Base-by-base conservation (phyloP, 495 filamentous ascomycete species). In the Trichoderma erinaceum region DNA sequence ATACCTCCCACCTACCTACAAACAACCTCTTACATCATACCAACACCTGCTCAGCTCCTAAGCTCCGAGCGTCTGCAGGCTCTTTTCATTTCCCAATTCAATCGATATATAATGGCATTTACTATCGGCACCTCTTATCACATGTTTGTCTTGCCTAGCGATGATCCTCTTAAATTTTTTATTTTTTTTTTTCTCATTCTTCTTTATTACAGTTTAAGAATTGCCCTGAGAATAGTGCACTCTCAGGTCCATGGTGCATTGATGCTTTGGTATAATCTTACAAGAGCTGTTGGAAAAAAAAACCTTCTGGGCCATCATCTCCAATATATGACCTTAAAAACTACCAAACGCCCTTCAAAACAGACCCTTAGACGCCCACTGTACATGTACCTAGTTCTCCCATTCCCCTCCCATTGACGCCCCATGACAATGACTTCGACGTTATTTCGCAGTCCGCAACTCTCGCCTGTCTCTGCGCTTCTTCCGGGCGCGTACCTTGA, bases 401-500 rank as follows among this genome's bases (percentile, higher is more conserved):
- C 69, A 52, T 41, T 74, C 41, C 21, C n/a, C 48, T n/a, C 48
- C 56, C 16, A 1, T 8, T 32, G 56, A 61, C 56, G 56, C 56
- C 56, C 71, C 50, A 23, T 32, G 29, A 21, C 56, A 61, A 61
- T 61, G 56, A 61, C 35, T 15, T 21, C 7, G 29, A 29, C 10
- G 25, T 61, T 32, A 61, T 32, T 61, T 61, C 56, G 25, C 35
- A 61, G 56, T 61, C 56, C 56, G 56, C 56, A 15, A 10, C 56
- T 61, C 72, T 63, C 74, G 75, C 70, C 74, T 73, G 23, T 75
- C 73, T 38, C 77, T 75, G 65, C 82, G 76, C 73, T 86, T 82
- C 74, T 86, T 86, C 68, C 91, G 80, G 61, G 85, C 90, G 68
- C 84, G 86, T 11, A 85, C 82, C 69, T 84, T 81, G 66, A 95